These are phyloP conservation scores for Aureobasidium sp. DNA, from an alignment of 2,329 filamentous ascomycete genomes.

Conservation along the genomic window DNA sequence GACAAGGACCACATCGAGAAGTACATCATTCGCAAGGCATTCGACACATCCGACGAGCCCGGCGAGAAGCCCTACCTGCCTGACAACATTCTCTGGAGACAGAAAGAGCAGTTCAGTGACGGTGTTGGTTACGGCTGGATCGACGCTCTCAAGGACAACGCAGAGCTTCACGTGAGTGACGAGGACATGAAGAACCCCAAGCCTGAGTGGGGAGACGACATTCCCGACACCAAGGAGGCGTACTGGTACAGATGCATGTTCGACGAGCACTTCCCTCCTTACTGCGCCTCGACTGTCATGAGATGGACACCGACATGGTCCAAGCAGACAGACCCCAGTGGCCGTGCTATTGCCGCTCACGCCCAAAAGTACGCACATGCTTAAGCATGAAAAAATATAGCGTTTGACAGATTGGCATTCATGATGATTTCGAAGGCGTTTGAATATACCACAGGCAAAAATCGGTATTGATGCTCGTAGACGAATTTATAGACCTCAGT, in stretches of 20 bases:
- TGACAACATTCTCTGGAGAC: conserved; percentile 90
- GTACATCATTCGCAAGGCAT: conserved; percentile 95
- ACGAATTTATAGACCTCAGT: conserved; percentile 5
- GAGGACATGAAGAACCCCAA: conserved; percentile 99
- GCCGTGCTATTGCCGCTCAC: conserved; percentile 47
- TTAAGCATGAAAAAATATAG: neutral
- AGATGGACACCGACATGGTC: conserved; percentile 98
- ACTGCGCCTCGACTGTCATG: conserved; percentile 88
- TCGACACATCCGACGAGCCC: conserved; percentile 86
- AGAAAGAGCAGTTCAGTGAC: conserved; percentile 99
- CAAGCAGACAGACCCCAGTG: conserved; percentile 90
- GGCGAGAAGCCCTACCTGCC: conserved; percentile 80
- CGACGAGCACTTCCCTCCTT: conserved; percentile 92
- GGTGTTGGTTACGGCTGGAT: conserved; percentile 99
- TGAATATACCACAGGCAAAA: conserved; percentile 4
- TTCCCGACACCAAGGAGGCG: conserved; percentile 95
- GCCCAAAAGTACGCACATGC: conserved; percentile 27
- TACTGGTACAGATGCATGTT: conserved; percentile 99
- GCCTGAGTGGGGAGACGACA: conserved; percentile 86
- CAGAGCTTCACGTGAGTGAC: conserved; percentile 81
- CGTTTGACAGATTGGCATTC: neutral
- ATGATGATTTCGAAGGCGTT: conserved; percentile 11
- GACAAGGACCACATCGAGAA: conserved; percentile 86
- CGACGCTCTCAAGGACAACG: conserved; percentile 90
- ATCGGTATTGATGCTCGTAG: neutral